Evolutionary conservation across 2,329 filamentous ascomycete species (phyloP).

Genomic region (Talaromyces sp.): DNA sequence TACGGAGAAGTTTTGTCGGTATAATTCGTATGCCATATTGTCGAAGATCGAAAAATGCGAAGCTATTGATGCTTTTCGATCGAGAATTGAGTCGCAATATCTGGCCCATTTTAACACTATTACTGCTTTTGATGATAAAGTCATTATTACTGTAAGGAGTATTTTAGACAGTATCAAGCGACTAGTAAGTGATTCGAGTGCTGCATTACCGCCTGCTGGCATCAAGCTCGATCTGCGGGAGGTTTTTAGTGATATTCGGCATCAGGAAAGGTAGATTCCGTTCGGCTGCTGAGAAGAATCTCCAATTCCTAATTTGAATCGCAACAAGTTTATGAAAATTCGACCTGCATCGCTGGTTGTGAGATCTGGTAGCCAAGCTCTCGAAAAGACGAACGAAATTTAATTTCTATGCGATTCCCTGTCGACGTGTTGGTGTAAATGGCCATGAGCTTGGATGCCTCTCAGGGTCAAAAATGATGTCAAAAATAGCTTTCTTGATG

Average conservation of each 20-base stretch:
- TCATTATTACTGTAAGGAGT: not conserved
- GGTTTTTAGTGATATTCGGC: not conserved
- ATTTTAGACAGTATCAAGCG: not conserved
- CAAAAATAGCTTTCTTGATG: not conserved
- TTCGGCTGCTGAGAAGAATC: too few species aligned
- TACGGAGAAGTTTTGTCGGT: not conserved
- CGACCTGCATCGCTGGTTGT: not conserved
- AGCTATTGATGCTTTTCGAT: not conserved
- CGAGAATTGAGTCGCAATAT: not conserved
- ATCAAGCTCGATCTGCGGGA: not conserved
- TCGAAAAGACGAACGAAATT: slow-evolving; percentile 3
- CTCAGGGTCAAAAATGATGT: not conserved
- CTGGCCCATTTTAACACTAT: not conserved
- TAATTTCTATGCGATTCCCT: not conserved
- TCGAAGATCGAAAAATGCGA: not conserved
- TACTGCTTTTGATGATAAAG: not conserved
- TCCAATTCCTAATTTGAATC: not conserved
- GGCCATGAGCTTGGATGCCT: not conserved
- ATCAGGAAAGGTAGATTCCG: not conserved
- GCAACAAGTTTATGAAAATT: not conserved
- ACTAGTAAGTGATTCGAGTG: not conserved
- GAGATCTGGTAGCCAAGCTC: not conserved
- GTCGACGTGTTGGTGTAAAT: not conserved
- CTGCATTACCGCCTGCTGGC: not conserved
- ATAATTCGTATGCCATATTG: not conserved